Evolutionary conservation across 495 filamentous ascomycete genomes (phyloP).

Genomic region (Penicillium ucsense): DNA sequence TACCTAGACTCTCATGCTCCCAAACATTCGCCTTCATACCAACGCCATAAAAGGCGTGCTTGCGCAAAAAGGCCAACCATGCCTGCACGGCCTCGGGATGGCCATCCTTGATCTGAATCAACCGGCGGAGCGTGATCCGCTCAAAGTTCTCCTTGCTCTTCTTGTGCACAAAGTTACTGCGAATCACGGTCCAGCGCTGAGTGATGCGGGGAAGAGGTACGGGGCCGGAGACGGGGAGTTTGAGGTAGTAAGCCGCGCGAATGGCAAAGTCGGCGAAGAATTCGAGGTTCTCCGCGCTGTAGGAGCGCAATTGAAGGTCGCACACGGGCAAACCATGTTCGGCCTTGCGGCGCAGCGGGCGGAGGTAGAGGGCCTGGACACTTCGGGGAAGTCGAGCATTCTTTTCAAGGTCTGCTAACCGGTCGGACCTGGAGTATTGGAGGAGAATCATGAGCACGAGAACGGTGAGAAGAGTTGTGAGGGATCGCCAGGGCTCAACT

Average conservation of each 20-base stretch:
- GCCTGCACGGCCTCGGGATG: slow-evolving; percentile 77
- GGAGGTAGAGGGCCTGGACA: slow-evolving; percentile 77
- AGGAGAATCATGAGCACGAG: slow-evolving; percentile 5
- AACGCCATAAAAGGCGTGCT: slow-evolving; percentile 85
- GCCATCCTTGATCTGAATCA: slow-evolving; percentile 92
- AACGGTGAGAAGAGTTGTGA: not conserved
- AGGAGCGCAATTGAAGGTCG: slow-evolving; percentile 88
- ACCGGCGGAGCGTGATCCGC: slow-evolving; percentile 70
- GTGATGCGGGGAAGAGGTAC: slow-evolving; percentile 78
- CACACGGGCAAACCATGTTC: slow-evolving; percentile 72
- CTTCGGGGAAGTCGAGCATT: slow-evolving; percentile 55
- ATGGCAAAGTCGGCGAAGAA: slow-evolving; percentile 94
- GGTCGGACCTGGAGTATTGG: slow-evolving; percentile 22
- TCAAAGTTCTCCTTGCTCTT: slow-evolving; percentile 98
- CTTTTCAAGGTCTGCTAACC: slow-evolving; percentile 23
- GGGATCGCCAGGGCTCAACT: slow-evolving; percentile 2
- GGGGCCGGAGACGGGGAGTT: slow-evolving; percentile 77
- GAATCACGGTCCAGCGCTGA: slow-evolving; percentile 91
- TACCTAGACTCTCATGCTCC: slow-evolving; percentile 69
- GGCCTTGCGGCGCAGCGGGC: slow-evolving; percentile 67
- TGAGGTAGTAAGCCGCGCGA: slow-evolving; percentile 87
- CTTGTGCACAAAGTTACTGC: slow-evolving; percentile 84
- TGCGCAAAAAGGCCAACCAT: slow-evolving; percentile 86
- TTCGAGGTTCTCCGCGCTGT: slow-evolving; percentile 80
- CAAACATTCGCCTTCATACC: slow-evolving; percentile 99